Percentiles rank a stretch among this genome's conserved stretches.
phyloP scores from a whole-genome alignment of 2,329 filamentous ascomycete species.

The Thyridium curvatum region DNA sequence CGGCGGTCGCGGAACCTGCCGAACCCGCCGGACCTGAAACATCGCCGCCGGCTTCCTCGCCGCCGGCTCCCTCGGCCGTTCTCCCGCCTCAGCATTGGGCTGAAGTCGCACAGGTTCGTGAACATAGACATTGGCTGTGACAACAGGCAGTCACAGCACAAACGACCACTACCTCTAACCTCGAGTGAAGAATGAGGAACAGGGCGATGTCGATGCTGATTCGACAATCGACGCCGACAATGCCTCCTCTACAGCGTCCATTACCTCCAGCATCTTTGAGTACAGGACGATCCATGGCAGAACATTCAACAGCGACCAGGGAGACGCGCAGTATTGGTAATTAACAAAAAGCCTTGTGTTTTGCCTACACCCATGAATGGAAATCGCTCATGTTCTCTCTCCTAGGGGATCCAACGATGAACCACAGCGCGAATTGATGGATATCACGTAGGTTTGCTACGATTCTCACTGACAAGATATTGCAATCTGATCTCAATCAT shows the following conservation, averaged over 20 bases:
- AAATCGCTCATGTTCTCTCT: background rate
- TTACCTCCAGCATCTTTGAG: constrained; percentile 18
- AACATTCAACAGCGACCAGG: constrained; percentile 18
- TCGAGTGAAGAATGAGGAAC: no score
- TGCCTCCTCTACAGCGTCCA: constrained; percentile 17
- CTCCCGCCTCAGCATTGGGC: no score
- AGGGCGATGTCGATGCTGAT: no score
- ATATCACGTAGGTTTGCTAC: constrained; percentile 7
- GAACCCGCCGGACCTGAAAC: no score
- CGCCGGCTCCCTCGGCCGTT: no score
- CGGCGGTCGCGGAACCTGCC: no score
- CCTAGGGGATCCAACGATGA: constrained; percentile 11
- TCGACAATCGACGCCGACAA: background rate
- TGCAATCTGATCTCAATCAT: background rate
- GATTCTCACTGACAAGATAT: background rate
- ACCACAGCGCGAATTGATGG: constrained; percentile 11
- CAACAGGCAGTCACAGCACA: no score
- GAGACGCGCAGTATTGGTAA: constrained; percentile 17
- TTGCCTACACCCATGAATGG: background rate
- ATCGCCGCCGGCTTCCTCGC: no score
- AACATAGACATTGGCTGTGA: no score
- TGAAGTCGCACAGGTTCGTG: no score
- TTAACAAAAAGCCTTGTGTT: background rate
- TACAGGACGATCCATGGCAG: constrained; percentile 20
- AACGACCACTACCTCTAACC: no score